Evolutionary conservation across 2,329 filamentous ascomycete genomes (phyloP).

Genomic region (Fusarium sp.): DNA sequence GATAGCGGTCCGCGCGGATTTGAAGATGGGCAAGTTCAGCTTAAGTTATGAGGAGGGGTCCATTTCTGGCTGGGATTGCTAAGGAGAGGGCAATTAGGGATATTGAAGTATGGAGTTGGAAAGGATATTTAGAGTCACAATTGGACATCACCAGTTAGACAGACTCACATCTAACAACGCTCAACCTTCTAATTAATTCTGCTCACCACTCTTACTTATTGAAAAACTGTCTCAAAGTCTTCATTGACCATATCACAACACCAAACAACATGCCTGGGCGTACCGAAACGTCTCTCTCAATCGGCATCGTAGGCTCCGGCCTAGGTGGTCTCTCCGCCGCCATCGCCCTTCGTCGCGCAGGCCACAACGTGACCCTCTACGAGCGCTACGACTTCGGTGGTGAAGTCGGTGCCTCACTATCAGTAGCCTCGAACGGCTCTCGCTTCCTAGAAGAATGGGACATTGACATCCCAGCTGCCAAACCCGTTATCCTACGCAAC

Average conservation of each 20-base stretch:
- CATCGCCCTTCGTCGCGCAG: conserved; percentile 63
- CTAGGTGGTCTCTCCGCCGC: conserved; percentile 65
- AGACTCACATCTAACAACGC: too few species aligned
- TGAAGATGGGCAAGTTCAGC: not conserved
- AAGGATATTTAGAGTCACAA: not conserved
- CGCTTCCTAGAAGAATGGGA: conserved; percentile 72
- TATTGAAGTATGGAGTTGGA: too few species aligned
- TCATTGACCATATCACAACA: not conserved
- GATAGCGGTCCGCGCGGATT: conserved; percentile 22
- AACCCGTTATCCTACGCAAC: conserved; percentile 8
- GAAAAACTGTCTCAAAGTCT: not conserved
- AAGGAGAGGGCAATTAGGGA: too few species aligned
- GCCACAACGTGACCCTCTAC: conserved; percentile 62
- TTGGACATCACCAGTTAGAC: not conserved
- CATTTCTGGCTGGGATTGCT: not conserved
- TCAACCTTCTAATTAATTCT: too few species aligned
- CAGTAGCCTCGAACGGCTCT: conserved; percentile 72
- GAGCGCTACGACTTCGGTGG: conserved; percentile 70
- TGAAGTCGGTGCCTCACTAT: conserved; percentile 71
- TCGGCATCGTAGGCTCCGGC: conserved; percentile 55
- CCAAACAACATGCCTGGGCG: conserved; percentile 9
- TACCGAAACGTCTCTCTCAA: conserved; percentile 15
- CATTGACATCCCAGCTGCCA: conserved; percentile 43
- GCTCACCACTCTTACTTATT: not conserved
- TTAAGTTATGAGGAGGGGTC: not conserved